These are phyloP conservation scores for Tylopilus sp. DNA, from an alignment of 768 basidiomycete species.

Conservation along the genomic window DNA sequence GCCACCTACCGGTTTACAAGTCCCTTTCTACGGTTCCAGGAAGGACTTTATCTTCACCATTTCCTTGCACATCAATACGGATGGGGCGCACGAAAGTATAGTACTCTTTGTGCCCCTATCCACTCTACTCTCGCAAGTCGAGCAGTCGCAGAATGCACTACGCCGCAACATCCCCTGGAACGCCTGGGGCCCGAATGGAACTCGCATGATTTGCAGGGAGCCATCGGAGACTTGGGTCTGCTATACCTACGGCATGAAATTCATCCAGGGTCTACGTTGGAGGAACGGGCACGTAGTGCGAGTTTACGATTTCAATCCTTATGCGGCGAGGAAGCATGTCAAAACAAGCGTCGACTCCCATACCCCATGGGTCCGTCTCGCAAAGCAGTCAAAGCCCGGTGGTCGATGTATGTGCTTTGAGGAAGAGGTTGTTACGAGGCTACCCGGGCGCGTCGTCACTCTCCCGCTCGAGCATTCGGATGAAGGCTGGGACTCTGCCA, in stretches of 20 bases:
- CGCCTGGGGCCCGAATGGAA: constrained; percentile 30
- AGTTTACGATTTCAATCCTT: constrained; percentile 34
- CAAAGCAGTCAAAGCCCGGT: constrained; percentile 3
- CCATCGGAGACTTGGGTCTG: constrained; percentile 35
- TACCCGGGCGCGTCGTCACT: constrained; percentile 28
- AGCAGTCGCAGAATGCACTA: constrained; percentile 3
- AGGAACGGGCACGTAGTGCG: constrained; percentile 16
- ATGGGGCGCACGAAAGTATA: constrained; percentile 7
- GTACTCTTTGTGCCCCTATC: constrained; percentile 34
- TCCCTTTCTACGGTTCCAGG: constrained; percentile 24
- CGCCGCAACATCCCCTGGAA: constrained; percentile 23
- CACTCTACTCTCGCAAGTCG: constrained; percentile 25
- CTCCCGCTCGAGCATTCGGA: constrained; percentile 12
- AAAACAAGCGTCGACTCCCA: constrained; percentile 4
- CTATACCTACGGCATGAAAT: constrained; percentile 35
- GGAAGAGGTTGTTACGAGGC: constrained; percentile 21
- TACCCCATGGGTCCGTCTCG: constrained; percentile 20
- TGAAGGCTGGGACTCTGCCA: constrained; percentile 29
- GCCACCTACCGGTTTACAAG: constrained; percentile 1
- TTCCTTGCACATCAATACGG: constrained; percentile 15
- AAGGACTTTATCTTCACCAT: constrained; percentile 34
- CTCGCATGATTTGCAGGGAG: constrained; percentile 28
- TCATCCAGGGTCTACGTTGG: constrained; percentile 26
- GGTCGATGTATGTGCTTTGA: constrained; percentile 17
- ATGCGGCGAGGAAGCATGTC: constrained; percentile 17